Conservation (phyloP, 1,139 yeast species). For the Pichia sp. region DNA sequence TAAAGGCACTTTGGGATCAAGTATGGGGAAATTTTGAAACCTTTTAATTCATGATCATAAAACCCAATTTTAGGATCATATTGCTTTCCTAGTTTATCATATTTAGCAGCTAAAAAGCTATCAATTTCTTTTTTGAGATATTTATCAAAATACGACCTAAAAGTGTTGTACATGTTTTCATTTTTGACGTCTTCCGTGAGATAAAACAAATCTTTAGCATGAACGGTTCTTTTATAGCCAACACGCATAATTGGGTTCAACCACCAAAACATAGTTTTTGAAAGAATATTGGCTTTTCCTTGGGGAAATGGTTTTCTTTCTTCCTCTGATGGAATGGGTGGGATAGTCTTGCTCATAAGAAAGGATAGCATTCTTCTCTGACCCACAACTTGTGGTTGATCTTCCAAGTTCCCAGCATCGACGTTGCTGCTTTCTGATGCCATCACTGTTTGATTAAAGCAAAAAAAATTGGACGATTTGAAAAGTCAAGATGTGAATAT, state of each 20-base stretch:
- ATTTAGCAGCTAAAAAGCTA: constrained; percentile 4
- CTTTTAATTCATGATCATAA: constrained; percentile 8
- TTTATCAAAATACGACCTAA: constrained; percentile 24
- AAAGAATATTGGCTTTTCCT: constrained; percentile 28
- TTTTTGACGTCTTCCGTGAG: constrained; percentile 33
- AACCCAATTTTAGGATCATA: constrained; percentile 3
- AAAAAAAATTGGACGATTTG: too few relatives aligned
- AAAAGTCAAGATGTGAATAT: too few relatives aligned
- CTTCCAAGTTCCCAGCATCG: neutral
- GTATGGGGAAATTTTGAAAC: constrained; percentile 10
- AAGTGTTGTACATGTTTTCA: constrained; percentile 29
- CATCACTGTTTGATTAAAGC: too few relatives aligned
- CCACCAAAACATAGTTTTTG: constrained; percentile 36
- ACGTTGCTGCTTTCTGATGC: neutral
- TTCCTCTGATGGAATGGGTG: constrained; percentile 43
- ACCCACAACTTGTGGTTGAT: constrained; percentile 1
- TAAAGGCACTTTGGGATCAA: constrained; percentile 22
- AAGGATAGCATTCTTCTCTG: constrained; percentile 34
- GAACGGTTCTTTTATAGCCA: constrained; percentile 46
- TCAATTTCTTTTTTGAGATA: constrained; percentile 4
- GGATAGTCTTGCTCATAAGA: constrained; percentile 33
- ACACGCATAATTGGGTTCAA: constrained; percentile 40
- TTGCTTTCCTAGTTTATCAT: constrained; percentile 7
- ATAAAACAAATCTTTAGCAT: constrained; percentile 36
- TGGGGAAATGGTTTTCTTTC: constrained; percentile 36